Evolutionary conservation across 2,329 filamentous ascomycete species (phyloP).

Genomic region (Xylaria sp.): DNA sequence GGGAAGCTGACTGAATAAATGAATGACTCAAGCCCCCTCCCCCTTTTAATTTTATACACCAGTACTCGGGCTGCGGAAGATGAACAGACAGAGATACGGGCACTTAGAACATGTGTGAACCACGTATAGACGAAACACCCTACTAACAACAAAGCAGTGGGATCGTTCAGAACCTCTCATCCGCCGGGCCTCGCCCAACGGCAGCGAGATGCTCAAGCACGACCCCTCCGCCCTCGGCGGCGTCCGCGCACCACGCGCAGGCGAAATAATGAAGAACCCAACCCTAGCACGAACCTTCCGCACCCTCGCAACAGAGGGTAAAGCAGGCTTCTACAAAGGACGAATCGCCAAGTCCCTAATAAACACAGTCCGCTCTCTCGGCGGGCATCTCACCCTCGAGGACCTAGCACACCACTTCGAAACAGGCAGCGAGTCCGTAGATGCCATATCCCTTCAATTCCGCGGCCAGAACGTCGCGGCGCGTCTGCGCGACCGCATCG

Average conservation of each 20-base stretch:
- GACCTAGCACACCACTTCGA: slow-evolving; percentile 82
- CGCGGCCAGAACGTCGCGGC: slow-evolving; percentile 66
- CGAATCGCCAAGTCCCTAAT: slow-evolving; percentile 83
- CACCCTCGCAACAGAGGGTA: slow-evolving; percentile 80
- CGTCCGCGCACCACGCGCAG: slow-evolving; percentile 77
- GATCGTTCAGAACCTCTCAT: slow-evolving; percentile 70
- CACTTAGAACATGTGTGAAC: not conserved
- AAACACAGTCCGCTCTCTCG: slow-evolving; percentile 78
- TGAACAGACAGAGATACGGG: not conserved
- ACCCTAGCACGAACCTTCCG: slow-evolving; percentile 84
- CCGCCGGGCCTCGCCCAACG: slow-evolving; percentile 83
- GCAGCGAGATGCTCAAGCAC: slow-evolving; percentile 84
- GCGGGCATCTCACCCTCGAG: slow-evolving; percentile 80
- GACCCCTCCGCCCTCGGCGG: slow-evolving; percentile 76
- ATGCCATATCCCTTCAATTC: slow-evolving; percentile 86
- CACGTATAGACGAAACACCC: not conserved
- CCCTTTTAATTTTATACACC: too few relatives aligned
- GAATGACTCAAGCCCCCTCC: too few relatives aligned
- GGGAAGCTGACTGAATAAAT: too few relatives aligned
- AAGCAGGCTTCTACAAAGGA: slow-evolving; percentile 91
- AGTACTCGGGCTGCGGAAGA: not conserved
- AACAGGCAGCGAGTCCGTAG: slow-evolving; percentile 77
- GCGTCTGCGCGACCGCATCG: slow-evolving; percentile 39
- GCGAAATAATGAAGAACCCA: slow-evolving; percentile 91
- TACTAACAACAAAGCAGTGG: slow-evolving; percentile 69